A percentile compares a stretch with the other conserved stretches of the same genome.
Conservation (phyloP, 2,329 filamentous ascomycete species). For the Elsinoe batatas region DNA sequence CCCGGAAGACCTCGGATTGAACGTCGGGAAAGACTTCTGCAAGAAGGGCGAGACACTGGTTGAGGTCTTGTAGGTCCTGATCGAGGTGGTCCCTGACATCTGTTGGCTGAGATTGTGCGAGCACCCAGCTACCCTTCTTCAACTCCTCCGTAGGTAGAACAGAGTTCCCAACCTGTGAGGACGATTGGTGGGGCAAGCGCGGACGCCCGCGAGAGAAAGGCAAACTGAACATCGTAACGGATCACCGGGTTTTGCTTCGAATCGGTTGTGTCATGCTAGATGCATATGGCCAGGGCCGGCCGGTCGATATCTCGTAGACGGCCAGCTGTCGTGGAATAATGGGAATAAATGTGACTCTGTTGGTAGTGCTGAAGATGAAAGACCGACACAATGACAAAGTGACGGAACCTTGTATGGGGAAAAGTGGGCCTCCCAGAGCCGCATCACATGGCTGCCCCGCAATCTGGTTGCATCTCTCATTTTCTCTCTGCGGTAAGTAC, state of each 20-base stretch:
- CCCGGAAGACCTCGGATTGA: constrained; percentile 72
- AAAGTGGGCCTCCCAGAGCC: not conserved
- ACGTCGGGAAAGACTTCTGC: constrained; percentile 68
- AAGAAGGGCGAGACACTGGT: constrained; percentile 57
- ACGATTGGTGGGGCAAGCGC: not conserved
- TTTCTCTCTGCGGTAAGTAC: not conserved
- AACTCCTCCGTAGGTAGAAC: not conserved
- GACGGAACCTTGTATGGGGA: constrained; percentile 5
- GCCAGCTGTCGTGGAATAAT: not conserved
- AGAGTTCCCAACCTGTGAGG: not conserved
- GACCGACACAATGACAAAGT: not conserved
- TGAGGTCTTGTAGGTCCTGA: constrained; percentile 58
- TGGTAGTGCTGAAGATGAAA: not conserved
- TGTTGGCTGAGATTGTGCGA: not conserved
- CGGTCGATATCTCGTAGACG: too few relatives aligned
- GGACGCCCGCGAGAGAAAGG: not conserved
- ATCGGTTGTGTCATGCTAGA: not conserved
- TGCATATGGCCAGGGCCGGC: too few relatives aligned
- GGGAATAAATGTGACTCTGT: not conserved
- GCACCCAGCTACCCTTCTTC: constrained; percentile 6
- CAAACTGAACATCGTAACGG: not conserved
- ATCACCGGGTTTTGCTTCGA: not conserved
- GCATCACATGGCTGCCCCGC: not conserved
- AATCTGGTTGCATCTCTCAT: too few relatives aligned
- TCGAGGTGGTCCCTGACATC: constrained; percentile 29